These are phyloP conservation scores for Penicillium simplicissimum DNA, from an alignment of 495 filamentous ascomycete species.

Conservation along the genomic window DNA sequence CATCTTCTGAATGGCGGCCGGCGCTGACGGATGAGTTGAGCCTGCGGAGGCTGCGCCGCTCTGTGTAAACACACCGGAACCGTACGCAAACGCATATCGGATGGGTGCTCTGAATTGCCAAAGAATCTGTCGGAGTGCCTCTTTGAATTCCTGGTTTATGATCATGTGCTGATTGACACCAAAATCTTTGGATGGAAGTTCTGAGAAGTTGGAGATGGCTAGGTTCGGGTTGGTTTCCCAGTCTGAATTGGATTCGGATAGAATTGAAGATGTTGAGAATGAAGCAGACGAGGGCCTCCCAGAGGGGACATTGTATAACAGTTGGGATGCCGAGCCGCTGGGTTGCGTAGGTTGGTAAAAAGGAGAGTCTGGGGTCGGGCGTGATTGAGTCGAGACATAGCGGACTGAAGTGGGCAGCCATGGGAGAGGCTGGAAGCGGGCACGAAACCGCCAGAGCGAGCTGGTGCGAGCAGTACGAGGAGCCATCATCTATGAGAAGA, in stretches of 20 bases:
- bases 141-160: constrained; percentile 92
- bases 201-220: constrained; percentile 75
- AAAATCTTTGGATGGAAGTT: constrained; percentile 84
- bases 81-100: constrained; percentile 94
- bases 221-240: constrained; percentile 84
- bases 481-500: constrained; percentile 24
- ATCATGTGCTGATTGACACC: constrained; percentile 94
- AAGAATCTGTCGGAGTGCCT: constrained; percentile 80
- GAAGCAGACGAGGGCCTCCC: constrained; percentile 26
- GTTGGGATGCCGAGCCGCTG: constrained; percentile 14
- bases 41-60: constrained; percentile 50
- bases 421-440: constrained; percentile 18
- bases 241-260: constrained; percentile 41
- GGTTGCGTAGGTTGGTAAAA: constrained; percentile 19
- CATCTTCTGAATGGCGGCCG: constrained; percentile 71
- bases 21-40: constrained; percentile 71
- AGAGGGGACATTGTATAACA: constrained; percentile 20
- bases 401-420: constrained; percentile 29
- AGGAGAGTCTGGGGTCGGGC: constrained; percentile 22
- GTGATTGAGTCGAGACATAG: constrained; percentile 30
- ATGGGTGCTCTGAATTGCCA: constrained; percentile 95
- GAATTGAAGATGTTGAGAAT: constrained; percentile 41
- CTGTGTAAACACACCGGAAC: constrained; percentile 94
- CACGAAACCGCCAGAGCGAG: constrained; percentile 29
- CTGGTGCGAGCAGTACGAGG: constrained; percentile 25